These are phyloP conservation scores for Boletus bicolor DNA, from an alignment of 768 basidiomycete species.

Conservation along the genomic window DNA sequence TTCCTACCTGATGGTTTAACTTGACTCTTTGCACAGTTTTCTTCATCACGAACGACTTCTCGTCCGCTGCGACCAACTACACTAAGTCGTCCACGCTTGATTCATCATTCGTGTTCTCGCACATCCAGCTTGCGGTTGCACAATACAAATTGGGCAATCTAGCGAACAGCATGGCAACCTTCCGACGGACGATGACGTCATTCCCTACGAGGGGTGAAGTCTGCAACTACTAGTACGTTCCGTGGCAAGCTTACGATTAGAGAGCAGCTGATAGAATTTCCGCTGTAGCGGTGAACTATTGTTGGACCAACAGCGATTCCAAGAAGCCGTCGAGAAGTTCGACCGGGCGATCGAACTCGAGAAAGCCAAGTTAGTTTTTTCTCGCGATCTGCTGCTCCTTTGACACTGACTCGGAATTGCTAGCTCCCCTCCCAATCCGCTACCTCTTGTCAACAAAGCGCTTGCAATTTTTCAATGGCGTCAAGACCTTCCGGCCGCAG, in stretches of 20 bases:
- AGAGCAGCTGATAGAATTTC: not conserved
- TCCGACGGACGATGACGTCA: slow-evolving; percentile 76
- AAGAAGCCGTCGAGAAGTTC: slow-evolving; percentile 89
- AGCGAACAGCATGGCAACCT: slow-evolving; percentile 84
- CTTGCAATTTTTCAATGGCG: slow-evolving; percentile 95
- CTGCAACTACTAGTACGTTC: slow-evolving; percentile 87
- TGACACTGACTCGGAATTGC: slow-evolving; percentile 3
- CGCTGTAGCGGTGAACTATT: slow-evolving; percentile 81
- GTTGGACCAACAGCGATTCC: slow-evolving; percentile 85
- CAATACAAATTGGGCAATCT: slow-evolving; percentile 87
- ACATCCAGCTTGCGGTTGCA: slow-evolving; percentile 96
- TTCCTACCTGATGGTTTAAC: not conserved
- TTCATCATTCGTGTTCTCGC: slow-evolving; percentile 87
- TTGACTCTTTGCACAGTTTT: slow-evolving; percentile 50
- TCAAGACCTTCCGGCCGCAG: slow-evolving; percentile 80
- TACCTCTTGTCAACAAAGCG: slow-evolving; percentile 97
- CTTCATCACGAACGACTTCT: slow-evolving; percentile 92
- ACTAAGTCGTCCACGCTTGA: slow-evolving; percentile 86
- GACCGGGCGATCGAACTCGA: slow-evolving; percentile 90
- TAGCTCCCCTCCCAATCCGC: slow-evolving; percentile 68
- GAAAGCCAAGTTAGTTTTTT: slow-evolving; percentile 54
- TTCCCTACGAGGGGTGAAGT: slow-evolving; percentile 90
- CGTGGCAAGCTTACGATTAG: not conserved
- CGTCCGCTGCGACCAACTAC: slow-evolving; percentile 86
- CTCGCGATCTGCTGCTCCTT: not conserved